Conservation (phyloP, 2,329 filamentous ascomycete genomes). For the Claviceps pazoutovae region DNA sequence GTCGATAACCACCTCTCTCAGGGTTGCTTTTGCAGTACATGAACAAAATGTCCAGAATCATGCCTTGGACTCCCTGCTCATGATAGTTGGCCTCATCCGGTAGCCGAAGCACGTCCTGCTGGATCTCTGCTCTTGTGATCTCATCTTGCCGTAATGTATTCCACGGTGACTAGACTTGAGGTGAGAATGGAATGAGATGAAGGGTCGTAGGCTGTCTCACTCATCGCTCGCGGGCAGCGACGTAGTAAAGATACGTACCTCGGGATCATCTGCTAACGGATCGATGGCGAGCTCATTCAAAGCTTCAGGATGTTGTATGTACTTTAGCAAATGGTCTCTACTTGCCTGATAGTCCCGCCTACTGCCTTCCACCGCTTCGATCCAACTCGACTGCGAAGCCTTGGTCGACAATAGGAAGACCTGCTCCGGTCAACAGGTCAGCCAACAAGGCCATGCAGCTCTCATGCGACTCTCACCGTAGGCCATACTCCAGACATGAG, state of each 20-base stretch:
- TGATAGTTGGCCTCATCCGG: constrained; percentile 89
- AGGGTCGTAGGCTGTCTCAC: not conserved
- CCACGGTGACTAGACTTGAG: constrained; percentile 62
- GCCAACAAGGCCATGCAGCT: not conserved
- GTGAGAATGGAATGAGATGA: not conserved
- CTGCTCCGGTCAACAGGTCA: constrained; percentile 26
- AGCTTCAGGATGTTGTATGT: constrained; percentile 72
- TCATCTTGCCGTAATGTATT: constrained; percentile 76
- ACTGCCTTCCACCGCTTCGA: constrained; percentile 48
- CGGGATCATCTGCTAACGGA: constrained; percentile 69
- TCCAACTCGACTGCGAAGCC: constrained; percentile 53
- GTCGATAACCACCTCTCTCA: constrained; percentile 75
- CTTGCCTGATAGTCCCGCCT: constrained; percentile 62
- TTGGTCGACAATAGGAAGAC: constrained; percentile 68
- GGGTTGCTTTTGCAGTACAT: constrained; percentile 90
- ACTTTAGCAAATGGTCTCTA: constrained; percentile 62
- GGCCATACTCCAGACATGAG: not conserved
- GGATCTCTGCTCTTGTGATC: constrained; percentile 70
- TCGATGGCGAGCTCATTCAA: constrained; percentile 58
- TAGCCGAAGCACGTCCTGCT: constrained; percentile 86
- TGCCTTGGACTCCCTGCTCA: constrained; percentile 59
- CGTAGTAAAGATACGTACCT: constrained; percentile 25
- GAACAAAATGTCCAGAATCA: constrained; percentile 81
- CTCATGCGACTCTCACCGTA: not conserved
- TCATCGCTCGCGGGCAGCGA: not conserved